Base-by-base conservation (phyloP, 768 basidiomycete species). In the Holtermanniella nyarrowii region DNA sequence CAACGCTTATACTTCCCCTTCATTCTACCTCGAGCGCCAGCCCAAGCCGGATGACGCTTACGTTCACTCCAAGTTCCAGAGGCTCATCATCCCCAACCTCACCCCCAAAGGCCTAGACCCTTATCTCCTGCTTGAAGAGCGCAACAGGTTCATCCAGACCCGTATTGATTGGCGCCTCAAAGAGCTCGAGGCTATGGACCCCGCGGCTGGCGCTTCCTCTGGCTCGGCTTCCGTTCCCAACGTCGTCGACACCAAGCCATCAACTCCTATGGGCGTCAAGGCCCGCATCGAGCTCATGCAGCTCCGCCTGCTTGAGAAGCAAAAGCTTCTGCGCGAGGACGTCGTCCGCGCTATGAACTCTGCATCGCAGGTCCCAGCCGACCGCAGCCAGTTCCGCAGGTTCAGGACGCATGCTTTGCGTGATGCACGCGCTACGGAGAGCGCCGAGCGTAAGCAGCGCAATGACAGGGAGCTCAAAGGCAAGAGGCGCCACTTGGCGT, bases 401-500 rank as follows among this genome's bases (percentile, higher is more conserved):
- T 78, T 79, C 42, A 81, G 88, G 57, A 93, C 90, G 65, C 86
- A 85, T 3, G 83, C 82, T 4, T 76, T 93, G 47, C 82, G 88
- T 18, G 91, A 97, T 65, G 88, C 88, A 23, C 83, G 88, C 42
- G 79, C 79, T 72, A 91, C 88, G 1, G 93, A 97, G 71, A 80
- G 82, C 53, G 79, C 85, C 4, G 95, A 99, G 73, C 80, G 88
- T 53, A 84, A 85, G 68, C 95, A 97, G 68, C 83, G 91, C 24
- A 77, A 79, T 12, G 93, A 97, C 54, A 83, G 95, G 20, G 93
- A 97, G 73, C 82, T 84, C 21, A 82, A 88, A 27, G 90, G 90
- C 41, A 97, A 97, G 71, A 85, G 88, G 75, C 90, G 93, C 68
- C 95, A 99, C 65, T 80, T 93, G 65, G 90, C 93, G 58, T 90